Base-by-base conservation (phyloP, 768 basidiomycete species). In the Leccinum boreale region DNA sequence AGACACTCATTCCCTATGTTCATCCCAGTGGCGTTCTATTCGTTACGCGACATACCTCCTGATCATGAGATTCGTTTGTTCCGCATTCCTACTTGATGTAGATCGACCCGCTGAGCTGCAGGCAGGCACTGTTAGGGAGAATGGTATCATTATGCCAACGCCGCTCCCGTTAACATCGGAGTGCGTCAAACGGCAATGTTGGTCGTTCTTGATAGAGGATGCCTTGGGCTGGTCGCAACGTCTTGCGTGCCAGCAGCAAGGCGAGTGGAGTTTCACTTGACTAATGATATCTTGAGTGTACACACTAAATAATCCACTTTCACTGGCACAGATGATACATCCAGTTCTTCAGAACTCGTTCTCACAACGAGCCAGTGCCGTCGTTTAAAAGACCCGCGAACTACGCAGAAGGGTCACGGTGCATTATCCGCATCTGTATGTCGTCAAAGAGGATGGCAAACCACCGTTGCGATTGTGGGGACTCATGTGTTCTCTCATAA, bases 381-480 rank as follows among this genome's bases (percentile, higher is more conserved):
- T 99, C 67, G 77, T 99, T 57, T 90, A 92, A 75, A 98, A 98
- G 78, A 92, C 89, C 17, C 83, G 97, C n/a, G 97, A 98, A 75
- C 83, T 93, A 81, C 87, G 96, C 50, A 82, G 94, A 39, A 94
- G 95, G 12, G 86, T 89, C 4, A n/a, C 9, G 15, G 35, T n/a
- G 5, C 98, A 98, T 71, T 88, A 89, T 69, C 93, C 92, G 7
- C 94, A 98, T 71, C 77, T 99, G 9, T 98, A 98, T 67, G 79
- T 98, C 53, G 94, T 98, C 67, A 98, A 98, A 75, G 94, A 98
- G 72, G 97, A 98, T 65, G 96, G 94, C 58, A 96, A 99, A 72
- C 91, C 93, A 6, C 89, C 10, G 8, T 42, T 42, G 17, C 39
- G 17, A 42, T 2, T 10, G 39, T n/a, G 9, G 10, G 5, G 9